These are phyloP conservation scores for Theobroma grandiflorum DNA, from an alignment of 441 rosid genomes.

Conservation along the genomic window DNA sequence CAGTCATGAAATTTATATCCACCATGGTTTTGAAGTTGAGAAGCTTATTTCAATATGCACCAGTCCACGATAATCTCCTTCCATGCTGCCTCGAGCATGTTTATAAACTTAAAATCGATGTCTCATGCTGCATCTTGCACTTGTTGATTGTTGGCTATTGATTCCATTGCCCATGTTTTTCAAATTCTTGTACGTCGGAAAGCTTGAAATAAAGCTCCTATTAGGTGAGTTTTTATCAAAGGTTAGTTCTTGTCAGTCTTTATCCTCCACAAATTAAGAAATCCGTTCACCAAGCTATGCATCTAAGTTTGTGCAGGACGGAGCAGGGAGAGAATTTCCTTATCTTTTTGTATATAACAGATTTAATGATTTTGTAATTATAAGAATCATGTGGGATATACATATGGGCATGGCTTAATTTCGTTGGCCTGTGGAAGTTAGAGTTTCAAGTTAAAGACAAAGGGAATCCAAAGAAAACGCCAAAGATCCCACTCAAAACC, in stretches of 20 bases:
- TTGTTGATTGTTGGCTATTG: background rate
- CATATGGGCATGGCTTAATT: background rate
- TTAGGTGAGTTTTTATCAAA: background rate
- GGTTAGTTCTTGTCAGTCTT: background rate
- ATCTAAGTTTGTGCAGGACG: background rate
- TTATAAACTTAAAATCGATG: conserved; percentile 3
- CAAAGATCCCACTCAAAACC: conserved; percentile 52
- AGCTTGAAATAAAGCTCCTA: background rate
- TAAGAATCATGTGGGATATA: background rate
- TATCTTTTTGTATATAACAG: background rate
- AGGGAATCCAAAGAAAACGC: conserved; percentile 40
- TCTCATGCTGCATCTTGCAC: conserved; percentile 1
- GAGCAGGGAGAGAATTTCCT: background rate
- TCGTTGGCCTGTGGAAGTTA: background rate
- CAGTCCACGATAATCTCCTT: background rate
- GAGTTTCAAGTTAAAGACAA: conserved; percentile 28
- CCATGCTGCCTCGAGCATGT: background rate
- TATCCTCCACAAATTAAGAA: background rate
- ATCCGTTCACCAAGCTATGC: conserved; percentile 11
- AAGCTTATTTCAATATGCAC: background rate
- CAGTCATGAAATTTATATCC: background rate
- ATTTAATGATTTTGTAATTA: background rate
- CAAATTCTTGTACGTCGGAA: background rate
- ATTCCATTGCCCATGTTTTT: background rate
- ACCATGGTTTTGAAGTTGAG: background rate